Evolutionary conservation across 2,329 filamentous ascomycete genomes (phyloP).

Genomic region (Colletotrichum falcatum): DNA sequence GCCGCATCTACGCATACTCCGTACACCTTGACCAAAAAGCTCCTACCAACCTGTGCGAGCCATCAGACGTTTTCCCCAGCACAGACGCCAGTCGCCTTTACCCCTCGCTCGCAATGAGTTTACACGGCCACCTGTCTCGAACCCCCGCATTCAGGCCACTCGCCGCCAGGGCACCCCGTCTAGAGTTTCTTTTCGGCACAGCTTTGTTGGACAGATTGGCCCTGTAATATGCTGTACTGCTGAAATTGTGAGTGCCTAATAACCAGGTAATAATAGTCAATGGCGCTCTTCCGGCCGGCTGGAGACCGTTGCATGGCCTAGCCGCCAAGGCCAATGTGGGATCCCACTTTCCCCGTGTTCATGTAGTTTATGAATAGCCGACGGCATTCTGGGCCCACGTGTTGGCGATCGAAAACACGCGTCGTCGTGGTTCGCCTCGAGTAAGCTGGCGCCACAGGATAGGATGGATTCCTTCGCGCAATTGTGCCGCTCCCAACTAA

Average conservation of each 20-base stretch:
- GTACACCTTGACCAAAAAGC: background rate
- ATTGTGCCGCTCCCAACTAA: conserved; percentile 12
- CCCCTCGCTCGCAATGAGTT: conserved; percentile 14
- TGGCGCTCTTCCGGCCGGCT: background rate
- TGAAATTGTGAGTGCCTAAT: too few relatives aligned
- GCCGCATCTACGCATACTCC: too few relatives aligned
- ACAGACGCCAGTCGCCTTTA: background rate
- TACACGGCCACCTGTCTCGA: conserved; percentile 19
- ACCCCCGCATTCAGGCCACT: conserved; percentile 23
- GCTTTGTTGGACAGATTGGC: background rate
- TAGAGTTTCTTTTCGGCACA: background rate
- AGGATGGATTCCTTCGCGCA: conserved; percentile 2
- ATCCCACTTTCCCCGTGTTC: background rate
- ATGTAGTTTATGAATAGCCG: too few relatives aligned
- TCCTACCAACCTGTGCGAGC: conserved; percentile 17
- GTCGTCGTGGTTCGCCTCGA: conserved; percentile 2
- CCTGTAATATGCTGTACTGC: background rate
- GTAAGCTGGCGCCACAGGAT: conserved; percentile 22
- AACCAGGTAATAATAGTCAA: background rate
- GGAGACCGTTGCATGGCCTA: background rate
- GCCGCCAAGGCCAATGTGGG: background rate
- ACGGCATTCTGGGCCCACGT: conserved; percentile 8
- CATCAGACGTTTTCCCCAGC: conserved; percentile 1
- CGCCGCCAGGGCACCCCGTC: conserved; percentile 11
- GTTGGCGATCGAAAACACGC: background rate